Base-by-base conservation (phyloP, 2,329 filamentous ascomycete species). In the Phyllosticta citribraziliensis region DNA sequence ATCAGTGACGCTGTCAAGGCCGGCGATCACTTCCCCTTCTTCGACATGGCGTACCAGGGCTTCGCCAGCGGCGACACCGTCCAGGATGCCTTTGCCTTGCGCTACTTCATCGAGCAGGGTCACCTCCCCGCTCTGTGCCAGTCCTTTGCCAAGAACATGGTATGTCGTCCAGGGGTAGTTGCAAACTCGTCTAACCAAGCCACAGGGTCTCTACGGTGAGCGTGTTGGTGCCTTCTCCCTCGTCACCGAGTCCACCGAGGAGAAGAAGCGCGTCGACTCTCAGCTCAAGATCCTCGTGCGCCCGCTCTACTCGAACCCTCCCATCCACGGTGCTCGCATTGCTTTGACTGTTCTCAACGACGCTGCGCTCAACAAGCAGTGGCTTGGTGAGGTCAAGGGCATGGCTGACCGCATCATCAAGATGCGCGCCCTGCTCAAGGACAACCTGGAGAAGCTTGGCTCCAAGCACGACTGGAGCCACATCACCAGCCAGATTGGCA, bases 121-220 rank as follows among this genome's bases (percentile, higher is more conserved):
- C 91, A 96, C 81, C 85, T 91, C 73, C 85, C 94, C 73, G 87
- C 86, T 72, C 85, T 97, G 65, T 88, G 89, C 70, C 93, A 97
- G 81, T 94, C 89, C 59, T 97, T 97, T 76, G 93, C 93, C 75
- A 97, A 97, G 88, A 99, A 99, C 85, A 97, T 99, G 93, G 87
- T 89, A 76, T 67, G 80, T 66, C 6, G 17, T 24, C 9, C 19
- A 14, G 19, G 9, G 12, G 19, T 14, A 19, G 12, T 24, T 10
- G 25, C 14, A 53, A 19, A 27, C n/a, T 9, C 3, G 60, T 20
- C 62, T 70, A 57, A 68, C 63, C 51, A 24, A 55, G 11, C 30
- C 30, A 19, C 63, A 90, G 88, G 94, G 94, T 79, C 89, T 99
- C 65, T 97, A 99, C 75, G 94, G 94, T 74, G 94, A 99, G 83